phyloP scores from a whole-genome alignment of 2,329 filamentous ascomycete species.

The Metarhizium anisopliae region DNA sequence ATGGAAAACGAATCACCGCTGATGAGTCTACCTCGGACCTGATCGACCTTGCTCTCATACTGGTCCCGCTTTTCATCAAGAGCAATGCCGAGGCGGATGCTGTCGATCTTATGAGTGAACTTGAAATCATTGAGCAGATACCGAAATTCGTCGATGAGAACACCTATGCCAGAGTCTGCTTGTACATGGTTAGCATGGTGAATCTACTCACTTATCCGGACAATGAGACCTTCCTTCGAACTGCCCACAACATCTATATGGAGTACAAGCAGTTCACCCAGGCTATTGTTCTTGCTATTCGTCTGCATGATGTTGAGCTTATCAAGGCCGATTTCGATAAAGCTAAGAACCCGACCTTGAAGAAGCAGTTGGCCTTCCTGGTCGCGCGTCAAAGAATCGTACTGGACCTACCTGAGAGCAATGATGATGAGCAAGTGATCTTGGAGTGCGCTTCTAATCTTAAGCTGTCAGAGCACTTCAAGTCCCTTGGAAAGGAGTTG shows the following conservation, averaged over 20 bases:
- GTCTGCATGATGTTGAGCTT: constrained; percentile 76
- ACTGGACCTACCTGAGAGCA: constrained; percentile 58
- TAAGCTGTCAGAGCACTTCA: constrained; percentile 85
- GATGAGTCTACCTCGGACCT: constrained; percentile 81
- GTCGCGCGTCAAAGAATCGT: constrained; percentile 86
- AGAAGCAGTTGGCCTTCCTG: constrained; percentile 91
- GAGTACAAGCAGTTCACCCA: constrained; percentile 88
- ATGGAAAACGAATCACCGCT: constrained; percentile 74
- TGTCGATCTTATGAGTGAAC: constrained; percentile 90
- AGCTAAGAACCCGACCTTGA: constrained; percentile 70
- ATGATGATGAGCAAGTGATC: constrained; percentile 64
- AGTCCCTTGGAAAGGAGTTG: constrained; percentile 85
- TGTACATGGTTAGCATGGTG: constrained; percentile 99
- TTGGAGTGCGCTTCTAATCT: constrained; percentile 81
- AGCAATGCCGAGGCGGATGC: constrained; percentile 98
- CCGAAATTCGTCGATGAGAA: constrained; percentile 85
- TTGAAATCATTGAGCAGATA: constrained; percentile 93
- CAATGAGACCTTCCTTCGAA: constrained; percentile 89
- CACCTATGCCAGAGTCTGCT: constrained; percentile 83
- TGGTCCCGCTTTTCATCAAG: constrained; percentile 91
- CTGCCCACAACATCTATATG: constrained; percentile 89
- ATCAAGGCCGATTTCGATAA: constrained; percentile 76
- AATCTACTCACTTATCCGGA: constrained; percentile 95
- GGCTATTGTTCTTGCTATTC: constrained; percentile 88
- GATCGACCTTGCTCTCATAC: constrained; percentile 69